phyloP scores from a whole-genome alignment of 345 rosid genomes.

The Clausena lansium region DNA sequence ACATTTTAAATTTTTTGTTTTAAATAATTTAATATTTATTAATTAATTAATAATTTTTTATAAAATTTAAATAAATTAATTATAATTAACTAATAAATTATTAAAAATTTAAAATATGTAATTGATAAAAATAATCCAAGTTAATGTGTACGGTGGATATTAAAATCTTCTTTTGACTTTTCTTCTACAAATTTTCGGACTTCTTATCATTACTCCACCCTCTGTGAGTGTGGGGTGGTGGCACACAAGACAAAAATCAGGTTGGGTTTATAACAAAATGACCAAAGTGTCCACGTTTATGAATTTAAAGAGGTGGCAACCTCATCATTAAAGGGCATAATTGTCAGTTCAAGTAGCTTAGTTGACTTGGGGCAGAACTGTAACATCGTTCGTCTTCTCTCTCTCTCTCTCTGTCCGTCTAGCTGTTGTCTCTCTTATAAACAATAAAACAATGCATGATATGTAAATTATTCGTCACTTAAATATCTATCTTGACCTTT shows the following conservation, averaged over 20 bases:
- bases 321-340: background rate
- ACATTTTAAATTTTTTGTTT: no score
- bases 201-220: no score
- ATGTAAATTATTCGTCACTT: background rate
- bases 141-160: background rate
- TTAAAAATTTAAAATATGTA: no score
- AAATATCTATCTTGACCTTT: background rate
- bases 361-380: background rate
- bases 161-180: background rate
- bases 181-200: background rate
- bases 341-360: background rate
- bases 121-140: no score
- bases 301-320: no score
- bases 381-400: background rate
- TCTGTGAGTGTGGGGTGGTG: no score
- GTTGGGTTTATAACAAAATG: background rate
- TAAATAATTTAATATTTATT: no score
- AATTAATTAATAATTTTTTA: no score
- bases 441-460: background rate
- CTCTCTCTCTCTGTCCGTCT: no score
- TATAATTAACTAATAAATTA: no score
- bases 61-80: no score
- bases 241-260: background rate
- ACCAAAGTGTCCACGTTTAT: background rate
- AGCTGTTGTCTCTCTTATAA: background rate